Evolutionary conservation across 176 grass and related monocot species (phyloP).

Genomic region (Puya raimondii): DNA sequence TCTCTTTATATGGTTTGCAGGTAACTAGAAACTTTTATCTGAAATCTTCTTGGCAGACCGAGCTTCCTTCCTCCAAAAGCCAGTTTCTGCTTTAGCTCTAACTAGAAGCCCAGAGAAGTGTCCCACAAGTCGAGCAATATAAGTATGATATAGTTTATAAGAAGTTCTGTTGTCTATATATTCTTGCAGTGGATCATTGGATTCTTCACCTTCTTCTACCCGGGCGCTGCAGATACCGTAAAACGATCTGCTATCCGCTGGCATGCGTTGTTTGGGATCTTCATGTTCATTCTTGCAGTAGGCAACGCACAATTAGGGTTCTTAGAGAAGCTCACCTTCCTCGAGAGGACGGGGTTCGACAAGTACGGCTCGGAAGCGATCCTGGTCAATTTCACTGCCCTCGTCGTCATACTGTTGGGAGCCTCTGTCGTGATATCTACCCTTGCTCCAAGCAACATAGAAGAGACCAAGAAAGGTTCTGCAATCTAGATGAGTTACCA

Average conservation of each 20-base stretch:
- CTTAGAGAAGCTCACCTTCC: conserved; percentile 86
- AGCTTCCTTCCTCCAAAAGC: background rate
- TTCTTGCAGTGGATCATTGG: conserved; percentile 49
- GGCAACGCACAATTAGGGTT: conserved; percentile 52
- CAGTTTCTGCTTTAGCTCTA: background rate
- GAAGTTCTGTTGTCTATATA: background rate
- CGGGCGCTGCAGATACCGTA: conserved; percentile 18
- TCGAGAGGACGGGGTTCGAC: conserved; percentile 17
- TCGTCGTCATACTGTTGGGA: conserved; percentile 58
- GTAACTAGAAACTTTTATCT: conserved; percentile 5
- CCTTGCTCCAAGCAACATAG: conserved; percentile 2
- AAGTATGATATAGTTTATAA: background rate
- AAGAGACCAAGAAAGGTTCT: background rate
- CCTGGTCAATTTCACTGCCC: conserved; percentile 62
- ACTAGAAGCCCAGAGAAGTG: background rate
- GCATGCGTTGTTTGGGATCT: conserved; percentile 51
- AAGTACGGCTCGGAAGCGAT: conserved; percentile 51
- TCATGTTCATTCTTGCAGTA: conserved; percentile 51
- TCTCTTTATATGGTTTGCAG: conserved; percentile 58
- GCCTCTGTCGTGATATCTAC: conserved; percentile 50
- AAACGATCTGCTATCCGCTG: conserved; percentile 35
- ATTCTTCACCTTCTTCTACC: conserved; percentile 68
- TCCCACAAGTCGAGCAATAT: background rate
- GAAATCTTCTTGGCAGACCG: background rate
- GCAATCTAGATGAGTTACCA: background rate